Percentiles rank a stretch among this genome's conserved stretches.
Conservation (phyloP, 2,329 filamentous ascomycete genomes). For the Xylariaceae sp. region DNA sequence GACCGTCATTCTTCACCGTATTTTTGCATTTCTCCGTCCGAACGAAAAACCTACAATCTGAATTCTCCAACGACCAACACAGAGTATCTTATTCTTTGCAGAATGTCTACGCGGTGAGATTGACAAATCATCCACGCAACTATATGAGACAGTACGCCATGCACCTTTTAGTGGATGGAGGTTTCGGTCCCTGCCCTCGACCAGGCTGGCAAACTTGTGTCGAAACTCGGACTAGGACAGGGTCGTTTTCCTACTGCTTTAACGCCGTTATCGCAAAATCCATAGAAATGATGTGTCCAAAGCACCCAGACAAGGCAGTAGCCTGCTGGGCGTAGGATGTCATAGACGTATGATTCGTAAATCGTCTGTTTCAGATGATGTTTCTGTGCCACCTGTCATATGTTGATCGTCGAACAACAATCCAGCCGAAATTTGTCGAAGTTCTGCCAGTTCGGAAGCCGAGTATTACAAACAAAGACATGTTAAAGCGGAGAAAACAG, state of each 20-base stretch:
- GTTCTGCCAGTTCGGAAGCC: slow-evolving; percentile 18
- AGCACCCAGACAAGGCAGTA: slow-evolving; percentile 48
- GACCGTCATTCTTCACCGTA: slow-evolving; percentile 8
- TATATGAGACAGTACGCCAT: slow-evolving; percentile 28
- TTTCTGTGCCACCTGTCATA: slow-evolving; percentile 46
- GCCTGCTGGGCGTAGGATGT: slow-evolving; percentile 55
- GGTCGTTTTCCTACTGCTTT: slow-evolving; percentile 20
- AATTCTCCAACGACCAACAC: slow-evolving; percentile 31
- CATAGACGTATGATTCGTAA: slow-evolving; percentile 53
- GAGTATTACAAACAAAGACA: slow-evolving; percentile 19
- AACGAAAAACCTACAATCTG: slow-evolving; percentile 26
- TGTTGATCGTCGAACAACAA: slow-evolving; percentile 38
- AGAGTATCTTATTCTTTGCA: slow-evolving; percentile 30
- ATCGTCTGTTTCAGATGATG: slow-evolving; percentile 52
- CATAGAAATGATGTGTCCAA: slow-evolving; percentile 63
- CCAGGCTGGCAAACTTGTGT: slow-evolving; percentile 13
- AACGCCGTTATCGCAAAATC: slow-evolving; percentile 52
- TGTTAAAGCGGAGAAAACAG: slow-evolving; percentile 9
- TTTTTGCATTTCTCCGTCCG: slow-evolving; percentile 16
- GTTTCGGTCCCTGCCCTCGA: slow-evolving; percentile 19
- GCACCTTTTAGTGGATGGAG: slow-evolving; percentile 19
- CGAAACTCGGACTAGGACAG: slow-evolving; percentile 19
- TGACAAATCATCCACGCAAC: slow-evolving; percentile 27
- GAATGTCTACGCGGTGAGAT: slow-evolving; percentile 31
- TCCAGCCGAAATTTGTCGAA: slow-evolving; percentile 30